A percentile compares a stretch with the other conserved stretches of the same genome.
phyloP scores from a whole-genome alignment of 305 asterid species.

The Withania somnifera region DNA sequence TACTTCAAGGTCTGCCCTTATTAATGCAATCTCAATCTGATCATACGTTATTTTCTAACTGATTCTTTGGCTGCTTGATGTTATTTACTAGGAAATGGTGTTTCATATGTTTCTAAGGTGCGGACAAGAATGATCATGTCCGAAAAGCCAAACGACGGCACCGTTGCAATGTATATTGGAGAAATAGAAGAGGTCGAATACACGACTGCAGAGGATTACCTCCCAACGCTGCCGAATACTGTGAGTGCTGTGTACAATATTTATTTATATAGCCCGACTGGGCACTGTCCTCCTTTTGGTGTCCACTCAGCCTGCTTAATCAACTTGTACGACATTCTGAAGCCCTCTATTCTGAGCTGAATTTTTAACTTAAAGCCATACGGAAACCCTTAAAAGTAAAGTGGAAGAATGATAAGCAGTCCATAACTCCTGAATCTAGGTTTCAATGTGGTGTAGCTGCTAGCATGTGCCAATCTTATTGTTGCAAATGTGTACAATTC shows the following conservation, averaged over 20 bases:
- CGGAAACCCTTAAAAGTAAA: neutral
- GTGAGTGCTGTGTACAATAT: constrained; percentile 37
- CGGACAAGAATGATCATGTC: constrained; percentile 84
- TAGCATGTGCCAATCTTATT: neutral
- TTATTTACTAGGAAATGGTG: constrained; percentile 45
- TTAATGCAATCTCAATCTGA: constrained; percentile 7
- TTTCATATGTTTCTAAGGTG: constrained; percentile 49
- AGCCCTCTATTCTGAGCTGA: neutral
- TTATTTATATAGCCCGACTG: neutral
- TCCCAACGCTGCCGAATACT: constrained; percentile 88
- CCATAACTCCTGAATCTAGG: neutral
- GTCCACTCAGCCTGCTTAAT: neutral
- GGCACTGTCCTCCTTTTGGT: neutral
- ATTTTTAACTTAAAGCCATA: neutral
- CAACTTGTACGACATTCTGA: neutral
- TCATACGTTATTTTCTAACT: constrained; percentile 7
- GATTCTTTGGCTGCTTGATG: constrained; percentile 15
- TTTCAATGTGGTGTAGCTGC: neutral
- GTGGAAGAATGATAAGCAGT: neutral
- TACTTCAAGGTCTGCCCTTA: constrained; percentile 58
- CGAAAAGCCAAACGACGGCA: constrained; percentile 80
- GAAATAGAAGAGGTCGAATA: constrained; percentile 67
- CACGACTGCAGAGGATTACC: constrained; percentile 68
- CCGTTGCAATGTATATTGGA: constrained; percentile 79
- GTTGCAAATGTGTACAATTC: neutral